Conservation (phyloP, 2,329 filamentous ascomycete species). For the Aspergillus jensenii region DNA sequence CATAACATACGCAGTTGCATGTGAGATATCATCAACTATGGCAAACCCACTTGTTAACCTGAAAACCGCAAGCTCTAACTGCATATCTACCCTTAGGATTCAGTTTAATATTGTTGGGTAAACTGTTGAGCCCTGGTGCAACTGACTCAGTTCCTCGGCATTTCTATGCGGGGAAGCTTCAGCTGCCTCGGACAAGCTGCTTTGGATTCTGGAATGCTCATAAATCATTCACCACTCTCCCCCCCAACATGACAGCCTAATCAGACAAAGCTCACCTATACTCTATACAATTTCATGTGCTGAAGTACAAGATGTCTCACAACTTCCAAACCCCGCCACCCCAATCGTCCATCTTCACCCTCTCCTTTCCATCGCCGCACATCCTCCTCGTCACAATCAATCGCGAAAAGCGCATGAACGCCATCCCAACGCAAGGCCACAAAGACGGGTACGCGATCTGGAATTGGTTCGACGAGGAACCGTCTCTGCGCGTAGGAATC, state of each 20-base stretch:
- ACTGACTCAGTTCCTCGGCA: background rate
- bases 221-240: no score
- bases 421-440: conserved; percentile 39
- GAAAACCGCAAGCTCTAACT: no score
- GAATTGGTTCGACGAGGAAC: conserved; percentile 44
- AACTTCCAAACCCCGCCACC: conserved; percentile 5
- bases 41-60: no score
- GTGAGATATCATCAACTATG: no score
- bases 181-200: background rate
- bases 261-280: background rate
- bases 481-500: conserved; percentile 40
- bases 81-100: no score
- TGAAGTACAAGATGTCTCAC: background rate
- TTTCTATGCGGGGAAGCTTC: background rate
- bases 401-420: conserved; percentile 41
- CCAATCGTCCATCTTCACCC: background rate
- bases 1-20: no score
- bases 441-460: conserved; percentile 41
- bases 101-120: no score
- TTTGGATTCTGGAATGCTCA: no score
- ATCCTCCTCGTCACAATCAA: conserved; percentile 48
- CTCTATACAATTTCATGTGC: background rate
- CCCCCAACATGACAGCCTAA: background rate
- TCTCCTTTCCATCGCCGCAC: conserved; percentile 39
- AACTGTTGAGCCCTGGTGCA: background rate